Evolutionary conservation across 495 filamentous ascomycete genomes (phyloP).

Genomic region (Aspergillus nidulans): DNA sequence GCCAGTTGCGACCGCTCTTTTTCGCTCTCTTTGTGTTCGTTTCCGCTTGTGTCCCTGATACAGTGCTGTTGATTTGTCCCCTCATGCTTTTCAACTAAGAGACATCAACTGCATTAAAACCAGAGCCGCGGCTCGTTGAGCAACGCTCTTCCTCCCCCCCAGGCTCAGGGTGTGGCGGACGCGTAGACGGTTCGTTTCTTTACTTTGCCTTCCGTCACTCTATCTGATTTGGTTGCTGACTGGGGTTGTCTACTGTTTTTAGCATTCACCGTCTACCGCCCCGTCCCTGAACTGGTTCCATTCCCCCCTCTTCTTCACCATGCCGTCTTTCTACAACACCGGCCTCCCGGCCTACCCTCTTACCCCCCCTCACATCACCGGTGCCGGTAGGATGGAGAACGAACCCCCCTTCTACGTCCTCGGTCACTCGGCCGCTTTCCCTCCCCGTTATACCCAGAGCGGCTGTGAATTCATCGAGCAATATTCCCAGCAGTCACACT

Average conservation of each 20-base stretch:
- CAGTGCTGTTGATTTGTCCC: conserved; percentile 26
- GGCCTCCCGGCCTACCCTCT: conserved; percentile 43
- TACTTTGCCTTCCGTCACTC: conserved; percentile 3
- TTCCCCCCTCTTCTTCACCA: conserved; percentile 20
- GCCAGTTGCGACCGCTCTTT: conserved; percentile 20
- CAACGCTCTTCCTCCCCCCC: conserved; percentile 35
- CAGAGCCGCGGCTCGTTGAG: conserved; percentile 43
- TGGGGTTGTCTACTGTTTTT: conserved; percentile 10
- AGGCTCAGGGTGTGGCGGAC: conserved; percentile 42
- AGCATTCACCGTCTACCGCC: conserved; percentile 31
- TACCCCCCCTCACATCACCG: conserved; percentile 43
- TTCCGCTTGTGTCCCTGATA: conserved; percentile 15
- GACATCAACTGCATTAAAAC: conserved; percentile 26
- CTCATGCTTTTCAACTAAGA: conserved; percentile 46
- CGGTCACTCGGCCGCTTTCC: conserved; percentile 36
- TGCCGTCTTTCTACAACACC: conserved; percentile 45
- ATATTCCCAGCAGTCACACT: conserved; percentile 45
- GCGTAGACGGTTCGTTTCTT: conserved; percentile 45
- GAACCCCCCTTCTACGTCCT: conserved; percentile 40
- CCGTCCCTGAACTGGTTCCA: conserved; percentile 36
- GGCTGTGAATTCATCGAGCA: conserved; percentile 49
- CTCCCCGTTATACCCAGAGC: conserved; percentile 43
- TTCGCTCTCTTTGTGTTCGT: conserved; percentile 23
- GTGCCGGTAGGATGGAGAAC: conserved; percentile 35
- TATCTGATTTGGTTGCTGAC: conserved; percentile 12